phyloP scores from a whole-genome alignment of 164 flowering plant species.

The Sedum album region DNA sequence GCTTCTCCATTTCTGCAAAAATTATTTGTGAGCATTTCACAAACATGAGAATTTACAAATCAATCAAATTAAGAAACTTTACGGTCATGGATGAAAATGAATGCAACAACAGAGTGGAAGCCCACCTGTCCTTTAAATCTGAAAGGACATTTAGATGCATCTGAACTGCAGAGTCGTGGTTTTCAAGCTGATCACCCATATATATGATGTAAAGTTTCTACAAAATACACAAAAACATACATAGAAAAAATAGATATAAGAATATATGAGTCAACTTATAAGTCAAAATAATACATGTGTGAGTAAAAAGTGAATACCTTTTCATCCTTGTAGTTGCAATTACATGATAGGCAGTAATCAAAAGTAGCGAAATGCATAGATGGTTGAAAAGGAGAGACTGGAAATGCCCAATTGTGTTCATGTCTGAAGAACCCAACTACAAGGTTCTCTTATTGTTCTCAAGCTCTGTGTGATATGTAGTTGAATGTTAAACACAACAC shows the following conservation, averaged over 20 bases:
- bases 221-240: neutral
- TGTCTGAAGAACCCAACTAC: neutral
- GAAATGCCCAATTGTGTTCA: neutral
- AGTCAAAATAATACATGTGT: neutral
- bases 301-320: neutral
- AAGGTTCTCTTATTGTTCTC: neutral
- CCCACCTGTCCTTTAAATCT: constrained; percentile 36
- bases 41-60: too few species aligned
- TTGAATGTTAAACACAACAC: neutral
- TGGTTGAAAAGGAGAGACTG: neutral
- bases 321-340: neutral
- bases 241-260: neutral
- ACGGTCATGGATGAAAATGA: neutral
- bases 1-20: constrained; percentile 32
- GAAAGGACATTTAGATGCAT: constrained; percentile 37
- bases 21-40: neutral
- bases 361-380: neutral
- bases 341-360: neutral
- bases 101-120: neutral
- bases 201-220: constrained; percentile 53
- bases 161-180: constrained; percentile 17
- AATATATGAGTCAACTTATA: neutral
- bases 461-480: neutral
- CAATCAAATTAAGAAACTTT: neutral
- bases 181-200: constrained; percentile 32